A percentile compares a stretch with the other conserved stretches of the same genome.
Conservation (phyloP, 1,139 yeast genomes). For the Blastobotrys capitulatus region DNA sequence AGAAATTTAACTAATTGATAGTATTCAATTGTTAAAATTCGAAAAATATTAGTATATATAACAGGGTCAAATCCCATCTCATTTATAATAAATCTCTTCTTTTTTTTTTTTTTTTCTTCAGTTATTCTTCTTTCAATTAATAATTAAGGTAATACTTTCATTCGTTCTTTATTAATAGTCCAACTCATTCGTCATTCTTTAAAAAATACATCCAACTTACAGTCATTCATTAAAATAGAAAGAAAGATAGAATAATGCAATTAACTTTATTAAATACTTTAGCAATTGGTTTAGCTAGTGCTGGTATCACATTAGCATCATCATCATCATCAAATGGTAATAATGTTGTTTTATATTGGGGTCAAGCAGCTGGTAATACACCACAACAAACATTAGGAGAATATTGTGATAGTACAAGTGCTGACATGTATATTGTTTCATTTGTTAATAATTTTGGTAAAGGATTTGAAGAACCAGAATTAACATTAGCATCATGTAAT, state of each 20-base stretch:
- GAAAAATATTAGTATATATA: too few species aligned
- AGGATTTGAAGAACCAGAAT: slow-evolving; percentile 43
- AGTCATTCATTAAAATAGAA: slow-evolving; percentile 1
- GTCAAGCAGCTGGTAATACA: slow-evolving; percentile 61
- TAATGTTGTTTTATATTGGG: slow-evolving; percentile 74
- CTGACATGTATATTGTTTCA: slow-evolving; percentile 68
- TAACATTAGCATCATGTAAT: slow-evolving; percentile 28
- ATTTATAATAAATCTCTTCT: too few species aligned
- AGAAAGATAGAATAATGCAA: neutral
- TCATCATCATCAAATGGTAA: slow-evolving; percentile 9
- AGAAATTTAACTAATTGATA: too few species aligned
- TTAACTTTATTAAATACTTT: slow-evolving; percentile 4
- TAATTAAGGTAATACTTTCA: too few species aligned
- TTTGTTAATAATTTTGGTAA: slow-evolving; percentile 55
- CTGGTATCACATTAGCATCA: slow-evolving; percentile 6
- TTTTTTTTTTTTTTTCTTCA: too few species aligned
- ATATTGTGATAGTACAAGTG: slow-evolving; percentile 64
- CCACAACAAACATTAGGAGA: slow-evolving; percentile 50
- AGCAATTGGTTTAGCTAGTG: slow-evolving; percentile 11
- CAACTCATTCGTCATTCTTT: neutral
- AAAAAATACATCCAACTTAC: neutral
- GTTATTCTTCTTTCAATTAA: too few species aligned
- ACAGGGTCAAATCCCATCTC: too few species aligned
- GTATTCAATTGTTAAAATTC: too few species aligned
- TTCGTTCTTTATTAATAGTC: neutral